phyloP scores from a whole-genome alignment of 768 basidiomycete genomes.

The Suillus variegatus region DNA sequence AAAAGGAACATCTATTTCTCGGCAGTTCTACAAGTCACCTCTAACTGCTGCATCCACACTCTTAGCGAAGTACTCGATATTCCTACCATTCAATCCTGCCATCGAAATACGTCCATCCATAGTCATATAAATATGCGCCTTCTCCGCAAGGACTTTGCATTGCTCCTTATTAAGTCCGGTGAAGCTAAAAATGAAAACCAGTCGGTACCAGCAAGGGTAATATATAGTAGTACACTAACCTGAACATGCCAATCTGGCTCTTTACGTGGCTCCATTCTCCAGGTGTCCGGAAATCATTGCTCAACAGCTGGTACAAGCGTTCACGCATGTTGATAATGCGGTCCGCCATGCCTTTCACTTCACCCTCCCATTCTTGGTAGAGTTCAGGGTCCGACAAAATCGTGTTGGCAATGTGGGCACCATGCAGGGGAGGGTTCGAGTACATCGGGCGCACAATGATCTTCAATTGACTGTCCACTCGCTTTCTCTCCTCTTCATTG shows the following conservation, averaged over 20 bases:
- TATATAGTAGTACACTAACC: conserved; percentile 45
- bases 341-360: conserved; percentile 95
- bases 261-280: conserved; percentile 96
- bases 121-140: conserved; percentile 95
- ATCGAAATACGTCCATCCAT: conserved; percentile 91
- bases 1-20: conserved; percentile 23
- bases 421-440: conserved; percentile 94
- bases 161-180: conserved; percentile 82
- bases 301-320: conserved; percentile 74
- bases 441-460: conserved; percentile 96
- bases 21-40: conserved; percentile 58
- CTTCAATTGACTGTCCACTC: conserved; percentile 93
- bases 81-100: conserved; percentile 83
- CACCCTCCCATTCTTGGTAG: conserved; percentile 85
- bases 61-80: conserved; percentile 90
- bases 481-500: conserved; percentile 74
- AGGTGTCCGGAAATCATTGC: conserved; percentile 81
- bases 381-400: conserved; percentile 77
- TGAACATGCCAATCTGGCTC: conserved; percentile 97
- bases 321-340: conserved; percentile 94
- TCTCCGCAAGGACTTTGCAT: conserved; percentile 80
- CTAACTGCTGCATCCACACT: conserved; percentile 82
- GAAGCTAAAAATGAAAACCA: conserved; percentile 51
- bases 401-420: conserved; percentile 82
- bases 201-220: conserved; percentile 8